A percentile compares a stretch with the other conserved stretches of the same genome.
These are phyloP conservation scores for Quercus aquifolioides DNA, from an alignment of 306 rosid genomes.

Conservation along the genomic window DNA sequence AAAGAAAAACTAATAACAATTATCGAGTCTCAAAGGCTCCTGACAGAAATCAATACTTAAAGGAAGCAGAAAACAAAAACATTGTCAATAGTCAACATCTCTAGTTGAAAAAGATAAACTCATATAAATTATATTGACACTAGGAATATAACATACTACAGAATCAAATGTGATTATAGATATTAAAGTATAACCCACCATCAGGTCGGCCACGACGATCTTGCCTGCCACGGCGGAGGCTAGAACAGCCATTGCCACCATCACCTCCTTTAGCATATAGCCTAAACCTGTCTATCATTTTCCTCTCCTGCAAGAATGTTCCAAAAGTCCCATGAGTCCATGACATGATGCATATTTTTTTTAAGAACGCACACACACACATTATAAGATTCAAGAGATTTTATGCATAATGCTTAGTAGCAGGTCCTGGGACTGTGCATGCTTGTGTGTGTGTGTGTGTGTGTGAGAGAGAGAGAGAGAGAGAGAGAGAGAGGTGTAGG, in stretches of 20 bases:
- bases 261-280: conserved; percentile 80
- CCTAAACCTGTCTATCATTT: conserved; percentile 74
- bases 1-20: not conserved
- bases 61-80: not conserved
- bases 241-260: conserved; percentile 87
- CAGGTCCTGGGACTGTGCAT: not conserved
- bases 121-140: not conserved
- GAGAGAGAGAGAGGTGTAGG: not conserved
- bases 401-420: not conserved
- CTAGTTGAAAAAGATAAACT: not conserved
- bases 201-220: conserved; percentile 64
- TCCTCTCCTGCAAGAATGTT: conserved; percentile 63
- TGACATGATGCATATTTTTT: not conserved
- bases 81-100: not conserved
- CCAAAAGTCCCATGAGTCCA: conserved; percentile 14
- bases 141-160: not conserved
- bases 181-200: conserved; percentile 35
- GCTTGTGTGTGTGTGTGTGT: not conserved
- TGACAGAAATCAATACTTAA: not conserved
- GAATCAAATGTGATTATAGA: not conserved
- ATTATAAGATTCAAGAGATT: conserved; percentile 1
- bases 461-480: not conserved
- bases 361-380: not conserved
- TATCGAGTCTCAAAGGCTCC: not conserved
- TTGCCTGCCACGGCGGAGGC: conserved; percentile 61